Base-by-base conservation (phyloP, 2,329 filamentous ascomycete genomes). In the Penicillium psychrosexuale region DNA sequence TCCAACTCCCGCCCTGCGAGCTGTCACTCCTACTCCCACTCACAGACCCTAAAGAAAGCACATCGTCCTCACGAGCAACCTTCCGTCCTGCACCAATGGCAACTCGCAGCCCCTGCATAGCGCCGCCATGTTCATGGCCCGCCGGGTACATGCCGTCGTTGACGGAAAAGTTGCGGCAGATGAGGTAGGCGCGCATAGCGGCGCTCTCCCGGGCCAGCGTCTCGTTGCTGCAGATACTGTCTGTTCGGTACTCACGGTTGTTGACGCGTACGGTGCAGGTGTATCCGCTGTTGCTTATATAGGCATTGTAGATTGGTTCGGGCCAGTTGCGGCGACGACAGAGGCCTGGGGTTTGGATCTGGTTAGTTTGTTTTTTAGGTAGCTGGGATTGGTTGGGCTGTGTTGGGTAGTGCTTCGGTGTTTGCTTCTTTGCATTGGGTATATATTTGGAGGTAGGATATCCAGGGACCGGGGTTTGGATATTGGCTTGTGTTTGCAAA, bases 91-190 rank as follows among this genome's bases (percentile, higher is more conserved):
- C 82, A 42, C 84, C 84, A 72, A 86, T 86, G 30, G 84, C 83
- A 55, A 85, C 83, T 1, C 84, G 84, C 24, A 85, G 73, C 5
- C 84, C 84, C 71, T 87, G 84, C 40, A 84, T 76, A 22, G 82
- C 75, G 19, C 72, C 79, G 62, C 72, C 82, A 70, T 72, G 82
- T 72, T 68, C 81, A 77, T 71, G 82, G 61, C 75, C 84, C 66
- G 64, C 81, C 69, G 69, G 84, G 61, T 83, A 84, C 91, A 96
- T 96, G 71, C 93, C 93, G 67, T 95, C 91, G 72, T 96, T 97
- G 74, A 95, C 90, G 53, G 91, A 96, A 77, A 97, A 97, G 81
- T 96, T 96, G 61, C 91, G 88, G 80, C 93, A 97, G 64, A 97
- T 94, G 85, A 96, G 93, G 76, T 96, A 97, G 55, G 93, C 93